Percentiles rank a stretch among this genome's conserved stretches.
These are phyloP conservation scores for Dactylellina parvicollis DNA, from an alignment of 2,329 filamentous ascomycete genomes.

Conservation along the genomic window DNA sequence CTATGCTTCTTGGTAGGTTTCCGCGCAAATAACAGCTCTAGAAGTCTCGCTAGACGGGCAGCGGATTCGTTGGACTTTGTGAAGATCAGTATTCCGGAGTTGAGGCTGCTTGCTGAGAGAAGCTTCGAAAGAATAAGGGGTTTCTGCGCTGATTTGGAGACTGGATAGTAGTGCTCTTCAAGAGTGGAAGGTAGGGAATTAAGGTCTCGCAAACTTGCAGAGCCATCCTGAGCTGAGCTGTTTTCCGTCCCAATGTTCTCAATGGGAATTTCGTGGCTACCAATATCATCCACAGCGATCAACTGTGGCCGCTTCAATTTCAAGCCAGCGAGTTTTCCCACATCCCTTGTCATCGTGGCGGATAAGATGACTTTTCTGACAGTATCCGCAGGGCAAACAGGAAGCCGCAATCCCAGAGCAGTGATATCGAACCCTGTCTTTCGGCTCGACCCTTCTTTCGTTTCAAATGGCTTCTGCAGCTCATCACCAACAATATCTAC, in stretches of 20 bases:
- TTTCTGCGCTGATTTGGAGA: constrained; percentile 76
- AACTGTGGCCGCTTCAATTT: constrained; percentile 78
- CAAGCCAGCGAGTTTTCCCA: constrained; percentile 79
- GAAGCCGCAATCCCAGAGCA: constrained; percentile 27
- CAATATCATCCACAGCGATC: constrained; percentile 74
- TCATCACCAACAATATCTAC: constrained; percentile 75
- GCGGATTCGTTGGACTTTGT: constrained; percentile 90
- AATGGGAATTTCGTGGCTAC: constrained; percentile 56
- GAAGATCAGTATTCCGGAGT: constrained; percentile 76
- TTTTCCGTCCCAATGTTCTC: constrained; percentile 59
- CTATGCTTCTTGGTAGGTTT: constrained; percentile 8
- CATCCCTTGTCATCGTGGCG: constrained; percentile 88
- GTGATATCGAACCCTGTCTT: constrained; percentile 56
- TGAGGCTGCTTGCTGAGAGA: constrained; percentile 62
- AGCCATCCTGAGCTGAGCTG: constrained; percentile 66
- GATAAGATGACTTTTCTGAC: constrained; percentile 86
- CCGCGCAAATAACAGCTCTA: constrained; percentile 69
- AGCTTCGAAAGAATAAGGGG: constrained; percentile 86
- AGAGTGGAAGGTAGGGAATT: constrained; percentile 62
- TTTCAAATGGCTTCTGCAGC: constrained; percentile 67
- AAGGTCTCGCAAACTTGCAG: constrained; percentile 62
- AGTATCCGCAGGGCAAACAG: constrained; percentile 60
- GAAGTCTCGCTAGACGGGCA: constrained; percentile 82
- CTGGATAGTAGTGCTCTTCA: constrained; percentile 73
- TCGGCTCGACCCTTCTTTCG: constrained; percentile 62